These are phyloP conservation scores for Laetiporus sulphureus DNA, from an alignment of 1,284 basidiomycete genomes.

Conservation along the genomic window DNA sequence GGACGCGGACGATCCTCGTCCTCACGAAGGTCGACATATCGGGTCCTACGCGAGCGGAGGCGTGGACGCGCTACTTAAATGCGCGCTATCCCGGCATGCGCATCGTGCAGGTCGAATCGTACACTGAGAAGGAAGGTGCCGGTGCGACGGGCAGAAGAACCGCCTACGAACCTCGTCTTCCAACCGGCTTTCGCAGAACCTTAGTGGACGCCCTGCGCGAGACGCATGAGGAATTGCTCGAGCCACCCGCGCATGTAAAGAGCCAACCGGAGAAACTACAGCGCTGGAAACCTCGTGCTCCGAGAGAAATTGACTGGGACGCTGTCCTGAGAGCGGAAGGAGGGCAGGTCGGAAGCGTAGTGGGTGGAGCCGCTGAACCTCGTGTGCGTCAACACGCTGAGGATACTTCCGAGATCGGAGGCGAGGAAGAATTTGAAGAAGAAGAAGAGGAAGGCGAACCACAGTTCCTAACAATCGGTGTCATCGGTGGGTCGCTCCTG, in stretches of 20 bases:
- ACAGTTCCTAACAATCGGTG: slow-evolving; percentile 72
- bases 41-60: slow-evolving; percentile 35
- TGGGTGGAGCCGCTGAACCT: slow-evolving; percentile 35
- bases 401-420: slow-evolving; percentile 8
- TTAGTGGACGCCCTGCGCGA: slow-evolving; percentile 64
- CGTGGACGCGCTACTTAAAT: slow-evolving; percentile 66
- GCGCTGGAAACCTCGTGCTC: slow-evolving; percentile 64
- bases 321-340: slow-evolving; percentile 40
- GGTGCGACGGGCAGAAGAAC: slow-evolving; percentile 25
- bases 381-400: slow-evolving; percentile 19
- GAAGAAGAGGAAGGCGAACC: too few relatives aligned
- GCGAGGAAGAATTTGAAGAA: slow-evolving; percentile 23
- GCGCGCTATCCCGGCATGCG: slow-evolving; percentile 45
- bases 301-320: slow-evolving; percentile 70
- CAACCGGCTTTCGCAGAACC: slow-evolving; percentile 46
- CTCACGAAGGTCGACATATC: slow-evolving; percentile 77
- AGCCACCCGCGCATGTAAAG: slow-evolving; percentile 58
- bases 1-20: slow-evolving; percentile 66
- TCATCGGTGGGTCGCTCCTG: slow-evolving; percentile 53
- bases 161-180: slow-evolving; percentile 61
- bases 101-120: slow-evolving; percentile 73
- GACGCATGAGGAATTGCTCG: slow-evolving; percentile 62
- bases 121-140: slow-evolving; percentile 41
- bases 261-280: slow-evolving; percentile 46
- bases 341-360: slow-evolving; percentile 34